These are phyloP conservation scores for Chalciporus piperatus DNA, from an alignment of 768 basidiomycete genomes.

Conservation along the genomic window DNA sequence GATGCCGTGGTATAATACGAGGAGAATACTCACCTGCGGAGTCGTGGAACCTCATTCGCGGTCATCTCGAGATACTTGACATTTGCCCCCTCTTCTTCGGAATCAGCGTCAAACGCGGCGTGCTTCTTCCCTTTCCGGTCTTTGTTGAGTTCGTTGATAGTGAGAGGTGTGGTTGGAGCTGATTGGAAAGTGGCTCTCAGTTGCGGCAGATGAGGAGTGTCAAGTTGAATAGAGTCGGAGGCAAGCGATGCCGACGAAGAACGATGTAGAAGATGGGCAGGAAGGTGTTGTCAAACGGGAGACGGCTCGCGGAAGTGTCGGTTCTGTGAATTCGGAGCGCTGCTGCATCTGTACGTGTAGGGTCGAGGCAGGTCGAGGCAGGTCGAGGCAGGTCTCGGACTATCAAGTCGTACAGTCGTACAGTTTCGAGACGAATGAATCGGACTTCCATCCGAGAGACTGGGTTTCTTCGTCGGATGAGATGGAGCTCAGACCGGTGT, in stretches of 20 bases:
- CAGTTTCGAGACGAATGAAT: conserved; percentile 35
- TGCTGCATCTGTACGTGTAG: conserved; percentile 36
- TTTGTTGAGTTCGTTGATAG: conserved; percentile 72
- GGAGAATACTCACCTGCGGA: conserved; percentile 49
- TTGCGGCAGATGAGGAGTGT: conserved; percentile 31
- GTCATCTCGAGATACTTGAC: conserved; percentile 85
- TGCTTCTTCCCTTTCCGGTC: conserved; percentile 93
- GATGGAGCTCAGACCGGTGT: too few species aligned
- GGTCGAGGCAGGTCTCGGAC: conserved; percentile 33
- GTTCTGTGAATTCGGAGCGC: conserved; percentile 28
- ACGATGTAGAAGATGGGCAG: conserved; percentile 18
- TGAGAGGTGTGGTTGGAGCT: conserved; percentile 42
- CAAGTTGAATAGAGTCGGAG: conserved; percentile 22
- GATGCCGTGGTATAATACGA: background rate
- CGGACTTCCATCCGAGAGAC: too few species aligned
- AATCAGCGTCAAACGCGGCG: conserved; percentile 66
- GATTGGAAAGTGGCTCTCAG: conserved; percentile 47
- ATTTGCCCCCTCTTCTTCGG: conserved; percentile 58
- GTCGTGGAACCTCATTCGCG: conserved; percentile 74
- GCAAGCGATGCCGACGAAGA: conserved; percentile 17
- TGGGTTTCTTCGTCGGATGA: too few species aligned
- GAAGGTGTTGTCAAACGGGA: conserved; percentile 22
- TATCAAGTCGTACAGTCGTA: conserved; percentile 43
- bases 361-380: conserved; percentile 31
- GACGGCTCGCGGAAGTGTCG: conserved; percentile 19